Base-by-base conservation (phyloP, 164 flowering plant genomes). In the Stephania japonica region DNA sequence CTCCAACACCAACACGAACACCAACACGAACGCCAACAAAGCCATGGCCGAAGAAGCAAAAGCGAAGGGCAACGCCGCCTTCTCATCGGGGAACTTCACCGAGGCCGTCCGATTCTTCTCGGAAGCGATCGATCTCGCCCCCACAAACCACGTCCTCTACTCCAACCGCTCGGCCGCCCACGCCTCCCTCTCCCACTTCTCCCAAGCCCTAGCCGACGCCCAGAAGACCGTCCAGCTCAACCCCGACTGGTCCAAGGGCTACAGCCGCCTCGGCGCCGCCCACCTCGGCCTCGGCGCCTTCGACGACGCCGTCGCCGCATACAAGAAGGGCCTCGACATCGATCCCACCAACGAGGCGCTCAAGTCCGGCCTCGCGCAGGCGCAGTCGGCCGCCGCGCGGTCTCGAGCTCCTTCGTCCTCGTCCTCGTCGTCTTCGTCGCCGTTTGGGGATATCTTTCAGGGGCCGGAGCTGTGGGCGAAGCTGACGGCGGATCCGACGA, bases 11-110 rank as follows among this genome's bases (percentile, higher is more conserved):
- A 7, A 38, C 63, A 38, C 4, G 9, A 44, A 42, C n/a, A 7
- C 7, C 38, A 32, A 32, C 38, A 32, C 2, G 0, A 4, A 32
- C 38, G 1, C 0, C 44, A 7, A 43, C 16, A n/a, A n/a, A n/a
- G 32, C 59, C 41, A 80, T 90, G 94, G 98, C 99, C 41, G 99
- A 96, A 65, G 98, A 90, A 85, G 97, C 98, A 38, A 96, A 96
- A 84, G 91, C 99, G 75, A 91, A 89, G 78, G 99, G 99, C 32
- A 96, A 96, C 90, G 91, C 97, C 0, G 98, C 98, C 43, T 96
- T 96, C 87, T 79, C 98, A 42, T 71, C 95, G 74, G 93, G 93
- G 3, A 83, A 85, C 26, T 96, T 73, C 81, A 18, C 76, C 6
- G 81, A 85, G 68, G 97, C 99, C 67, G 75, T 93, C 61, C 72